These are phyloP conservation scores for Aspergillus cristatus DNA, from an alignment of 495 filamentous ascomycete genomes.

Conservation along the genomic window DNA sequence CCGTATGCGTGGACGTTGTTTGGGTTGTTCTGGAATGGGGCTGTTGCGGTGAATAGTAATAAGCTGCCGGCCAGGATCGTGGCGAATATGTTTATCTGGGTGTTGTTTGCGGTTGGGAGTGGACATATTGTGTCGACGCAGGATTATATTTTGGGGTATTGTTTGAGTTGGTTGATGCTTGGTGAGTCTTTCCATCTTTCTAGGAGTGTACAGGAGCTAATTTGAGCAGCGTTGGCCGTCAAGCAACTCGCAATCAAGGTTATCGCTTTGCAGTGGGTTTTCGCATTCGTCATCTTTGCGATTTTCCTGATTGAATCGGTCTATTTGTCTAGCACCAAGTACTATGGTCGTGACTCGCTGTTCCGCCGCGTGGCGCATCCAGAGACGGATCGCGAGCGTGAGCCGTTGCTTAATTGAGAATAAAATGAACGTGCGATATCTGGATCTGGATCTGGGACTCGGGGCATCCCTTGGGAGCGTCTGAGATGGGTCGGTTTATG, in stretches of 20 bases:
- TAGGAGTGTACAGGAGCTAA: not conserved
- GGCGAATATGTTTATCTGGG: slow-evolving; percentile 82
- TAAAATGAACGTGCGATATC: too few species aligned
- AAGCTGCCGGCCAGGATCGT: slow-evolving; percentile 59
- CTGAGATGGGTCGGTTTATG: too few species aligned
- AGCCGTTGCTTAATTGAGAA: slow-evolving; percentile 27
- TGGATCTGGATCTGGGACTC: too few species aligned
- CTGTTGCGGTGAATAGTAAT: slow-evolving; percentile 56
- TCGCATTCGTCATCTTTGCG: slow-evolving; percentile 74
- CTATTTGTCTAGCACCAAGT: slow-evolving; percentile 53
- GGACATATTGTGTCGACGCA: slow-evolving; percentile 61
- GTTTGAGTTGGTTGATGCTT: slow-evolving; percentile 59
- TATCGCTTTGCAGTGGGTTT: slow-evolving; percentile 82
- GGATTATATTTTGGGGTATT: slow-evolving; percentile 79
- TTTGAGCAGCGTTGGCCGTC: slow-evolving; percentile 55
- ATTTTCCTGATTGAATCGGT: slow-evolving; percentile 58
- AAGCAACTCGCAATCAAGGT: slow-evolving; percentile 61
- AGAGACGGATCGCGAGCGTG: slow-evolving; percentile 28
- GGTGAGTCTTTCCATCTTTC: slow-evolving; percentile 31
- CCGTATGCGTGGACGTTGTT: slow-evolving; percentile 80
- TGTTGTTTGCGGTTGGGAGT: slow-evolving; percentile 59
- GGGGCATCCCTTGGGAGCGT: too few species aligned
- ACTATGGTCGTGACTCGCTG: slow-evolving; percentile 44
- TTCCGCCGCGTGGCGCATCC: slow-evolving; percentile 29
- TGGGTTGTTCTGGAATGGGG: slow-evolving; percentile 79